Evolutionary conservation across 768 basidiomycete genomes (phyloP).

Genomic region (Pleurotus sapidus): DNA sequence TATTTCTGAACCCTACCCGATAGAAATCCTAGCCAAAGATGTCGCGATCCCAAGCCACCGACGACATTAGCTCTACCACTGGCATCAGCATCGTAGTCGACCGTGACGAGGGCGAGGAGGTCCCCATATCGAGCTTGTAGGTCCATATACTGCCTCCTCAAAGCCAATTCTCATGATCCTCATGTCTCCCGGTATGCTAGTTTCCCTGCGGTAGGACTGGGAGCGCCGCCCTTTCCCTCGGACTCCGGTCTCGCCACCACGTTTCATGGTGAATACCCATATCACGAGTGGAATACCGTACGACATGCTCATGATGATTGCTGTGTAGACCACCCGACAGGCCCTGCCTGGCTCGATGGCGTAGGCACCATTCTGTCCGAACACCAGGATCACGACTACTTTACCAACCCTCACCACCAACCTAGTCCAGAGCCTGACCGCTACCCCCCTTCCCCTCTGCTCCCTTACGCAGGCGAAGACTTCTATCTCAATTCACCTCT

Average conservation of each 20-base stretch:
- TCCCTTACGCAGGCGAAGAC: background rate
- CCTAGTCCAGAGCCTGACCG: background rate
- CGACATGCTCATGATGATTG: too few species aligned
- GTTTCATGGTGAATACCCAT: background rate
- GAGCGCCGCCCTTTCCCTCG: background rate
- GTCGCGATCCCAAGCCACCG: background rate
- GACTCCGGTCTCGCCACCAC: background rate
- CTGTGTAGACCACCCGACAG: background rate
- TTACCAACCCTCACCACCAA: background rate
- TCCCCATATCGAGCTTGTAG: background rate
- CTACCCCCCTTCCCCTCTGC: slow-evolving; percentile 3
- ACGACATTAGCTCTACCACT: background rate
- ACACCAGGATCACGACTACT: slow-evolving; percentile 2
- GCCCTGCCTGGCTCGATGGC: slow-evolving; percentile 6
- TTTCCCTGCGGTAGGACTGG: background rate
- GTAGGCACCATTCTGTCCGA: slow-evolving; percentile 1
- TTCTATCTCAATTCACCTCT: background rate
- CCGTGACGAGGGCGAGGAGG: slow-evolving; percentile 1
- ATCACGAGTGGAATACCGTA: too few species aligned
- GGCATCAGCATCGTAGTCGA: slow-evolving; percentile 9
- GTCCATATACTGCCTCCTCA: too few species aligned
- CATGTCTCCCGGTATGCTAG: background rate
- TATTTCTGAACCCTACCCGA: background rate
- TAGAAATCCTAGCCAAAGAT: background rate
- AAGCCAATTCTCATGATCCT: too few species aligned